Evolutionary conservation across 345 rosid species (phyloP).

Genomic region (Toxicodendron radicans): DNA sequence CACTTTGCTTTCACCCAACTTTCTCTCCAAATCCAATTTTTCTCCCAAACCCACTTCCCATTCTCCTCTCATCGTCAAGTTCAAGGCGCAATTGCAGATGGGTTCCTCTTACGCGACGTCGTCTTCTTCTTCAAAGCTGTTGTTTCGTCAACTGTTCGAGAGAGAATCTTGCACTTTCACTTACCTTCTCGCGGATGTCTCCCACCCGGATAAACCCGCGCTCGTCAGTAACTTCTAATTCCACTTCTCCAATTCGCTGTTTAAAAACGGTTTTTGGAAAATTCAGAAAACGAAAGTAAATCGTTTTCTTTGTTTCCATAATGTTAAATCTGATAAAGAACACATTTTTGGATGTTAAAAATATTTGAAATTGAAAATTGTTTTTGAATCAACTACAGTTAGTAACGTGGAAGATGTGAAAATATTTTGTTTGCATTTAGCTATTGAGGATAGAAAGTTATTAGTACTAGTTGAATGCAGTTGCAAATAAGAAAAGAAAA

Average conservation of each 20-base stretch:
- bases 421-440: too few species aligned
- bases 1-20: constrained; percentile 6
- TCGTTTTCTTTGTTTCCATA: too few species aligned
- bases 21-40: constrained; percentile 7
- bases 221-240: constrained; percentile 41
- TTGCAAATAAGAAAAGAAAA: too few species aligned
- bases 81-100: constrained; percentile 29
- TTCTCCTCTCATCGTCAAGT: constrained; percentile 14
- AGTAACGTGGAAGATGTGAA: too few species aligned
- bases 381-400: too few species aligned
- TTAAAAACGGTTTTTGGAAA: too few species aligned
- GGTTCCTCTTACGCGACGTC: constrained; percentile 15
- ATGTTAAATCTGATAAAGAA: too few species aligned
- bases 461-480: too few species aligned
- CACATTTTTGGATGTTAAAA: too few species aligned
- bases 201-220: constrained; percentile 88
- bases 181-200: constrained; percentile 82
- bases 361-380: too few species aligned
- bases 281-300: too few species aligned
- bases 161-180: constrained; percentile 87
- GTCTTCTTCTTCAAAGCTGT: constrained; percentile 39
- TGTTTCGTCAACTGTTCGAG: constrained; percentile 93
- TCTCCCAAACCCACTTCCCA: constrained; percentile 16
- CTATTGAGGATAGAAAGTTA: too few species aligned
- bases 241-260: background rate